These are phyloP conservation scores for Trametes cingulata DNA, from an alignment of 768 basidiomycete genomes.

Conservation along the genomic window DNA sequence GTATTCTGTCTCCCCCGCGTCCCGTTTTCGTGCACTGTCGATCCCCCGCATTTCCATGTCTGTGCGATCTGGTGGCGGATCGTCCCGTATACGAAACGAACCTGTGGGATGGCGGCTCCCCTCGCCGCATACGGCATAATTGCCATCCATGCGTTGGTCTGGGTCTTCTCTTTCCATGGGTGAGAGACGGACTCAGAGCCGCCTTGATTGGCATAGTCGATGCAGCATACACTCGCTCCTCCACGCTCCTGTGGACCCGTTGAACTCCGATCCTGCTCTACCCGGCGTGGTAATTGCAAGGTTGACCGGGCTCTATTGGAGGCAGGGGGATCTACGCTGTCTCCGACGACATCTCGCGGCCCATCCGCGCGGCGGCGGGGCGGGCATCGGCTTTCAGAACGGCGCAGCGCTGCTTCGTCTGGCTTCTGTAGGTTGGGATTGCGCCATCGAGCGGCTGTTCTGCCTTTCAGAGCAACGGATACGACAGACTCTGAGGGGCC, in stretches of 20 bases:
- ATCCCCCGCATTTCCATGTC: constrained; percentile 15
- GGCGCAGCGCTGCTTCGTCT: neutral
- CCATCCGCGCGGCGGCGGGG: neutral
- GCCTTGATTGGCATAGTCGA: constrained; percentile 17
- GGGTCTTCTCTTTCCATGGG: constrained; percentile 12
- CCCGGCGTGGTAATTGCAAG: neutral
- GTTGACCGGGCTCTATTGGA: neutral
- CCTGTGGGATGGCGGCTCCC: neutral
- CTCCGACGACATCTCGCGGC: too few relatives aligned
- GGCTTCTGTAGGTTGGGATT: neutral
- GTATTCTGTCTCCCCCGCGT: neutral
- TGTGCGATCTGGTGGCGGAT: constrained; percentile 6
- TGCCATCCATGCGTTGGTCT: neutral
- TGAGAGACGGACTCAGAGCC: constrained; percentile 11
- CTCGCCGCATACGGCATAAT: constrained; percentile 8
- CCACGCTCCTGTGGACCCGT: neutral
- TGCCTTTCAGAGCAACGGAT: neutral
- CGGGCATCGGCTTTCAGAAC: neutral
- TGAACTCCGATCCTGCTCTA: neutral
- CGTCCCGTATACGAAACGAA: constrained; percentile 6
- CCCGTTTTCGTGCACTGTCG: constrained; percentile 8
- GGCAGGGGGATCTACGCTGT: constrained; percentile 9
- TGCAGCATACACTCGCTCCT: neutral
- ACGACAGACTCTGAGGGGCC: neutral
- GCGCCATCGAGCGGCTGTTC: constrained; percentile 15